Base-by-base conservation (phyloP, 192 early-diverging fungal species). In the Jimgerdemannia lactiflua region DNA sequence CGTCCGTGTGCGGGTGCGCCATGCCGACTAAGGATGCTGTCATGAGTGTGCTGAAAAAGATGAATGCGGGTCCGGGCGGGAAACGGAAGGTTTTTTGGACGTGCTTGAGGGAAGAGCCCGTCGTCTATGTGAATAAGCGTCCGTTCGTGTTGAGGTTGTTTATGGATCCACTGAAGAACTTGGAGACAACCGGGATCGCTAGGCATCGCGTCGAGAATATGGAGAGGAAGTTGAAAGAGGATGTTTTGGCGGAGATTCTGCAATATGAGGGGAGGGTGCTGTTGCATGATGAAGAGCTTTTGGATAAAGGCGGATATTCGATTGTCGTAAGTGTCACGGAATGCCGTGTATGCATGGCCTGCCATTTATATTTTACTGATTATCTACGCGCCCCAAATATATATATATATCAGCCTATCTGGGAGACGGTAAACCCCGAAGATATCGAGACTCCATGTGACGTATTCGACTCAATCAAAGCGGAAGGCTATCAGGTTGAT, bases 11-110 rank as follows among this genome's bases (percentile, higher is more conserved):
- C 65, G 90, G 90, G 7, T 83, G 86, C 43, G 90, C 86, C 3
- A 90, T 90, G 90, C 90, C 90, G 4, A 85, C 88, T 2, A 88
- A 85, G 67, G 87, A 87, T 68, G 89, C 85, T 1, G 88, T 91
- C 64, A 82, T 80, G 65, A 49, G 74, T 1, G 84, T 89, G 0
- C 74, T 89, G 18, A 67, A 79, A 9, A 67, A 78, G 18, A 84
- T 89, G 73, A 67, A 79, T 63, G 89, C 90, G 4, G 85, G 84
- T 3, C 89, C 89, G 10, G 65, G 70, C 11, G 81, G 81, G 3
- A 79, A 76, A 4, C 70, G 86, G 40, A 79, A 67, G 54, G 73
- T 90, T 3, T 41, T 89, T 7, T 91, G 90, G 90, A 91, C 90
- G 7, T 88, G 83, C 20, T 67, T 91, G 65, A 79, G 90, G 39